A percentile compares a stretch with the other conserved stretches of the same genome.
Conservation (phyloP, 768 basidiomycete genomes). For the Terana coerulea region DNA sequence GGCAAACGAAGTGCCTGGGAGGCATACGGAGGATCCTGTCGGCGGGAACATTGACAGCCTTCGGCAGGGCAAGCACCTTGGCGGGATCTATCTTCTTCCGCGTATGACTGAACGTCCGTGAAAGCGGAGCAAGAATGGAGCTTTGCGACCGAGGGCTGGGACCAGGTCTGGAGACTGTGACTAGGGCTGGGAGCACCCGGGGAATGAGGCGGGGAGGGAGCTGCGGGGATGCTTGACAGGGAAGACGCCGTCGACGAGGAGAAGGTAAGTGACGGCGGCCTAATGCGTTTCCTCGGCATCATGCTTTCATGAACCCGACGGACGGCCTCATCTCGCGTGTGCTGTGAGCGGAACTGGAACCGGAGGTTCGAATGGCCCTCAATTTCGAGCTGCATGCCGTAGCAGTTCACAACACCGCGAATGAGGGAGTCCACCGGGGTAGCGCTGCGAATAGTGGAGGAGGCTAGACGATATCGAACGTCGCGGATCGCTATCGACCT, state of each 20-base stretch:
- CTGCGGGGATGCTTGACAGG: background rate
- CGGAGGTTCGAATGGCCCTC: slow-evolving; percentile 42
- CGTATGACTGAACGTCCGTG: slow-evolving; percentile 35
- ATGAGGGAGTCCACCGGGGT: slow-evolving; percentile 29
- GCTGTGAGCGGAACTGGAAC: slow-evolving; percentile 45
- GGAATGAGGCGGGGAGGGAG: slow-evolving; percentile 7
- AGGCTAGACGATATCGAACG: slow-evolving; percentile 40
- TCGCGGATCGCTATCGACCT: slow-evolving; percentile 36
- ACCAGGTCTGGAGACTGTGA: slow-evolving; percentile 1
- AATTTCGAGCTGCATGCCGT: slow-evolving; percentile 42
- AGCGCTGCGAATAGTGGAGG: slow-evolving; percentile 37
- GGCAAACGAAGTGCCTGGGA: slow-evolving; percentile 52
- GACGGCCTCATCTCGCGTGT: slow-evolving; percentile 42
- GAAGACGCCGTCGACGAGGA: background rate
- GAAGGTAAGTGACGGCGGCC: background rate
- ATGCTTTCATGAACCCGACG: slow-evolving; percentile 27
- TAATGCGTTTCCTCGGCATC: background rate
- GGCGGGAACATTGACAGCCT: slow-evolving; percentile 45
- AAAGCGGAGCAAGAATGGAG: slow-evolving; percentile 42
- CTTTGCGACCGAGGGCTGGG: slow-evolving; percentile 13
- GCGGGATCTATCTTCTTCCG: slow-evolving; percentile 28
- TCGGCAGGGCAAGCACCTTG: slow-evolving; percentile 33
- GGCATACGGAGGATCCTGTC: slow-evolving; percentile 28
- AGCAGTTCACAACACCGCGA: slow-evolving; percentile 17
- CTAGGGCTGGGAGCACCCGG: background rate